These are phyloP conservation scores for Phaeophleospora eucalypticola DNA, from an alignment of 2,329 filamentous ascomycete species.

Conservation along the genomic window DNA sequence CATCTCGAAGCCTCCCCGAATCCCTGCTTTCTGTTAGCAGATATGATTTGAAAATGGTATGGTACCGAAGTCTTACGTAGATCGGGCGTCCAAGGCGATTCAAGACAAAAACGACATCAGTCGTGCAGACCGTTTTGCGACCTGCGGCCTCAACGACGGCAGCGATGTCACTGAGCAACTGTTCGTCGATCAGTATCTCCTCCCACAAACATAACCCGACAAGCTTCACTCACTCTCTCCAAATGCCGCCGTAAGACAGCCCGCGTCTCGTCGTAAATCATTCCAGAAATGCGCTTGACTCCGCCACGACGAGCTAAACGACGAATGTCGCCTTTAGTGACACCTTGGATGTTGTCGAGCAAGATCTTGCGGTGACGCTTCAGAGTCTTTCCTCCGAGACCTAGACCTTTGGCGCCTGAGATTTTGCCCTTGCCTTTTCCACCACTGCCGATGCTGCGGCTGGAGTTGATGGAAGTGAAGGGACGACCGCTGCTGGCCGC, in stretches of 20 bases:
- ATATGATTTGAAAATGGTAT: neutral
- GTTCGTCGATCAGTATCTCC: neutral
- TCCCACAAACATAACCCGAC: neutral
- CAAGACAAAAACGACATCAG: constrained; percentile 57
- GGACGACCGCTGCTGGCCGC: neutral
- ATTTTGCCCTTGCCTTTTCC: constrained; percentile 17
- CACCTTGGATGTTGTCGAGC: constrained; percentile 97
- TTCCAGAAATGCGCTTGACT: constrained; percentile 65
- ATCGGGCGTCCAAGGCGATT: constrained; percentile 15
- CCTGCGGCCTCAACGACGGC: constrained; percentile 21
- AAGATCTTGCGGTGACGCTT: constrained; percentile 70
- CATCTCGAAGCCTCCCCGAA: too few relatives aligned
- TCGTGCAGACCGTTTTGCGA: constrained; percentile 58
- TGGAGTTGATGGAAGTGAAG: too few relatives aligned
- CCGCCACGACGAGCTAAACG: constrained; percentile 71
- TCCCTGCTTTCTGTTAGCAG: neutral
- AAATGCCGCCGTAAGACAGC: constrained; percentile 52
- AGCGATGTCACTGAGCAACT: constrained; percentile 25
- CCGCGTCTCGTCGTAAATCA: constrained; percentile 62
- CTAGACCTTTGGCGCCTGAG: constrained; percentile 15
- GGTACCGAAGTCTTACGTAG: constrained; percentile 5
- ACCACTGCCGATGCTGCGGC: constrained; percentile 10
- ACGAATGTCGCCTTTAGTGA: constrained; percentile 69
- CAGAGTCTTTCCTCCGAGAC: constrained; percentile 13
- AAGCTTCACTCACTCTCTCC: constrained; percentile 51